Conservation (phyloP, 202 grass and related monocot genomes). For the Setaria italica region DNA sequence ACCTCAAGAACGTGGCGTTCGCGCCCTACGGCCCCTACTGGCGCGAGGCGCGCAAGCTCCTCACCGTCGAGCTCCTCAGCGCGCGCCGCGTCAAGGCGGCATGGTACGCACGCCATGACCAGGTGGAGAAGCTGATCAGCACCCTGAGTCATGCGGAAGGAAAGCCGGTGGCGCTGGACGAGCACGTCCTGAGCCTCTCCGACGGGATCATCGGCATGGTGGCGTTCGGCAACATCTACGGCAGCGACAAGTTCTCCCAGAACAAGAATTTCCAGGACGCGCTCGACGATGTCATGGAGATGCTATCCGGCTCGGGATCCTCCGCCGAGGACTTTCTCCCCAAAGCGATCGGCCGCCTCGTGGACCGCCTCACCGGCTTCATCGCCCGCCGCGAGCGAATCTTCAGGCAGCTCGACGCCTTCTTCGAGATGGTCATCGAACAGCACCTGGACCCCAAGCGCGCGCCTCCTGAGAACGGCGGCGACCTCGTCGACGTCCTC, state of each 20-base stretch:
- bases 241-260: conserved; percentile 33
- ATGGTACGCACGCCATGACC: too few species aligned
- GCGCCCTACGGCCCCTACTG: conserved; percentile 46
- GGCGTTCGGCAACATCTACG: conserved; percentile 50
- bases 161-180: conserved; percentile 14
- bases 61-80: conserved; percentile 50
- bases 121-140: conserved; percentile 28
- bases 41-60: conserved; percentile 46
- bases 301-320: conserved; percentile 13
- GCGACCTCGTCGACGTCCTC: conserved; percentile 45
- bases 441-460: conserved; percentile 39
- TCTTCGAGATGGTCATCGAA: conserved; percentile 47
- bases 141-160: not conserved
- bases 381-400: conserved; percentile 18
- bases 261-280: conserved; percentile 1
- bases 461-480: not conserved
- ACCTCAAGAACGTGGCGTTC: conserved; percentile 35
- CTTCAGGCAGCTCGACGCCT: conserved; percentile 42
- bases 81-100: conserved; percentile 6
- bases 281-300: conserved; percentile 36
- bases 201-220: conserved; percentile 47
- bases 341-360: conserved; percentile 3
- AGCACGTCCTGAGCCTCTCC: conserved; percentile 14
- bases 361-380: conserved; percentile 40
- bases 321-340: conserved; percentile 41